Evolutionary conservation across 2,329 filamentous ascomycete genomes (phyloP).

Genomic region (Sporothrix dimorphospora): DNA sequence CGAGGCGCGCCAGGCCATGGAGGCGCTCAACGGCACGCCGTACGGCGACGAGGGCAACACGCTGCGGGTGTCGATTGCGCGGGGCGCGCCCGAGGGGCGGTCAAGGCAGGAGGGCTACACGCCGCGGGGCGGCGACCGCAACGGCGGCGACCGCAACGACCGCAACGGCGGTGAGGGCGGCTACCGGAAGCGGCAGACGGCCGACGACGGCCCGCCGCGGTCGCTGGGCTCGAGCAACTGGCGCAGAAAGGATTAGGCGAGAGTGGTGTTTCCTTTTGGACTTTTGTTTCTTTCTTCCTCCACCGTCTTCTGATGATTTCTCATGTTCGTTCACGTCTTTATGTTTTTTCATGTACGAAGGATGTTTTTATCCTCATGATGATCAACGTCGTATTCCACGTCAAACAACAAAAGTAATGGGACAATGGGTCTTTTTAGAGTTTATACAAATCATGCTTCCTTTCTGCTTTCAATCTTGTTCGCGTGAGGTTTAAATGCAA

Average conservation of each 20-base stretch:
- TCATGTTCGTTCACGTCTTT: neutral
- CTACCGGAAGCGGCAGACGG: constrained; percentile 6
- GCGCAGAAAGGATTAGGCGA: constrained; percentile 23
- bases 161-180: neutral
- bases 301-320: neutral
- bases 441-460: neutral
- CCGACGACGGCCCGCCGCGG: constrained; percentile 6
- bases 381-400: constrained; percentile 6
- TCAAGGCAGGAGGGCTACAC: neutral
- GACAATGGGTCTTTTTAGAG: neutral
- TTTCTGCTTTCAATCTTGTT: neutral
- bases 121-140: neutral
- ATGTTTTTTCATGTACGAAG: neutral
- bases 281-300: neutral
- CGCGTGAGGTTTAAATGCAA: neutral
- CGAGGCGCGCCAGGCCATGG: constrained; percentile 54
- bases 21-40: constrained; percentile 45
- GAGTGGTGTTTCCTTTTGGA: neutral
- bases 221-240: constrained; percentile 25
- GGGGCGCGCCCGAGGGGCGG: neutral
- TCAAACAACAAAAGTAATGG: neutral
- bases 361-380: neutral
- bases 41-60: constrained; percentile 17
- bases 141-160: neutral
- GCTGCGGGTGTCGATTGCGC: constrained; percentile 27